phyloP scores from a whole-genome alignment of 164 flowering plant genomes.

The Macadamia tetraphylla region DNA sequence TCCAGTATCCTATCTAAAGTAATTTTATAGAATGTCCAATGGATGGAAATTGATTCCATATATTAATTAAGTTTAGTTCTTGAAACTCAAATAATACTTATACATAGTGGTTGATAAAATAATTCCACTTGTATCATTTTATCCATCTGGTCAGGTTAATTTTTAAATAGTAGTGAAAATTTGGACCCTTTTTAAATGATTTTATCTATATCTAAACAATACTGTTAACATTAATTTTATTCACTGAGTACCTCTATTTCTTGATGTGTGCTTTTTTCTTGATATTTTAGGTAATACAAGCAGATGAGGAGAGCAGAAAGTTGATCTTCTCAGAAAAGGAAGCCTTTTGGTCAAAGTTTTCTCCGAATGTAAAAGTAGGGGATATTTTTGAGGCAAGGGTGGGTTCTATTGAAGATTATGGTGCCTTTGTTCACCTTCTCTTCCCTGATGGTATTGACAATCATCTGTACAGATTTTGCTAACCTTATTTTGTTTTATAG shows the following conservation, averaged over 20 bases:
- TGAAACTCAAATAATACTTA: background rate
- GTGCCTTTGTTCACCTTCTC: constrained; percentile 81
- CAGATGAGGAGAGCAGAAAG: constrained; percentile 46
- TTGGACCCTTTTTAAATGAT: background rate
- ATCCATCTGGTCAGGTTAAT: background rate
- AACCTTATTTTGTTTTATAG: background rate
- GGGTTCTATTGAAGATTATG: constrained; percentile 78
- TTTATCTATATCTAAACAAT: too few species aligned
- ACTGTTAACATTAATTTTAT: too few species aligned
- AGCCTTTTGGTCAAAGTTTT: constrained; percentile 59
- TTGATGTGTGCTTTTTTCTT: background rate
- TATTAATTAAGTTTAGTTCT: too few species aligned
- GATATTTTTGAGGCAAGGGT: constrained; percentile 66
- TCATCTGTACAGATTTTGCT: background rate
- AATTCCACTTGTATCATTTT: background rate
- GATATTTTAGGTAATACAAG: constrained; percentile 55
- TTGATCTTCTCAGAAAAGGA: constrained; percentile 88
- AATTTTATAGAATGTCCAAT: too few species aligned
- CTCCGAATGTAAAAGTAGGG: constrained; percentile 51
- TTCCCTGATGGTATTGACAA: constrained; percentile 70
- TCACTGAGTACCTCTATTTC: background rate
- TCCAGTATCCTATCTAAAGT: too few species aligned
- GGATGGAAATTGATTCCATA: too few species aligned
- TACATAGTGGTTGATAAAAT: background rate
- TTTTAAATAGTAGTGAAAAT: background rate